Percentiles rank a stretch among this genome's conserved stretches.
phyloP scores from a whole-genome alignment of 768 basidiomycete genomes.

The Macrolepiota albuminosa region DNA sequence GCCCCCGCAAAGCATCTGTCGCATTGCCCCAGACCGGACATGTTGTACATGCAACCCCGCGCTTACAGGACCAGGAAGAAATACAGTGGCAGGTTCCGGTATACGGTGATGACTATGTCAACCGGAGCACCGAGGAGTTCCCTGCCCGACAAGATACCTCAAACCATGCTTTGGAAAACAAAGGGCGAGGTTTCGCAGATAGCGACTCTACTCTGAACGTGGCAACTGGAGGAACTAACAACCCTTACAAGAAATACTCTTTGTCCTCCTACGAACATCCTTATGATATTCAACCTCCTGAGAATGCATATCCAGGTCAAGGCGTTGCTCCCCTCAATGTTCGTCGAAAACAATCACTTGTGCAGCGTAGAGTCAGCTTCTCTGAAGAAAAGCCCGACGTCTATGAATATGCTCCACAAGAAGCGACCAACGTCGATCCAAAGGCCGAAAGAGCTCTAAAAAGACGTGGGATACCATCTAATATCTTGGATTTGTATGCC shows the following conservation, averaged over 20 bases:
- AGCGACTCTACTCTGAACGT: constrained; percentile 33
- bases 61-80: constrained; percentile 8
- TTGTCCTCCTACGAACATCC: constrained; percentile 58
- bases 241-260: constrained; percentile 37
- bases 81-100: constrained; percentile 26
- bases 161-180: constrained; percentile 7
- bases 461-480: constrained; percentile 43
- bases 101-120: constrained; percentile 15
- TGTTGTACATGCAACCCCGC: constrained; percentile 11
- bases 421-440: constrained; percentile 16
- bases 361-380: constrained; percentile 37
- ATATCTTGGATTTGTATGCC: constrained; percentile 49
- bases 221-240: constrained; percentile 13
- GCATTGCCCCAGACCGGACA: neutral
- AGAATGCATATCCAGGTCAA: constrained; percentile 31
- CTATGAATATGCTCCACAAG: constrained; percentile 18
- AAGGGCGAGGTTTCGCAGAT: constrained; percentile 27
- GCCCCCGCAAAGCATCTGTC: constrained; percentile 1
- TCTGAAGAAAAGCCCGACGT: constrained; percentile 23
- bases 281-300: constrained; percentile 54
- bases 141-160: constrained; percentile 21
- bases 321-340: constrained; percentile 14
- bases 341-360: constrained; percentile 20
- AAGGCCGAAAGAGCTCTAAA: constrained; percentile 30
- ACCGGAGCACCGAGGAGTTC: constrained; percentile 21